phyloP scores from a whole-genome alignment of 306 rosid species.

The Pyrus betulifolia region DNA sequence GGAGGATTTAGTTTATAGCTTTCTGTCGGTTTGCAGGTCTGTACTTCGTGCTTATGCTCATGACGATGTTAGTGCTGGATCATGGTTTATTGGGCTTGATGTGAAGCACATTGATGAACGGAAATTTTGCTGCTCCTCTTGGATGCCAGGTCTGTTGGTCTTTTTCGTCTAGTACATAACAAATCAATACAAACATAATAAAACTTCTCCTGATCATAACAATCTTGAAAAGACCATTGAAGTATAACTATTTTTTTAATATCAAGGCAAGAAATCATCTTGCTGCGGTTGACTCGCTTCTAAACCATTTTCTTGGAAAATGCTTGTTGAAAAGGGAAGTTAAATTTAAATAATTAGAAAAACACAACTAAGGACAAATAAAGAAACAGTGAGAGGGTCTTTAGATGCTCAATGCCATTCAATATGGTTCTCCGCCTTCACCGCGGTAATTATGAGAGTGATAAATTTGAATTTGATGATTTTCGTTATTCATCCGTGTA shows the following conservation, averaged over 20 bases:
- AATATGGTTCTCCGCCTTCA: neutral
- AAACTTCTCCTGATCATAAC: neutral
- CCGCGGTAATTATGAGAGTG: neutral
- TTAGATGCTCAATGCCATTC: too few species aligned
- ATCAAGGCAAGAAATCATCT: neutral
- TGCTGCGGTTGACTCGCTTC: neutral
- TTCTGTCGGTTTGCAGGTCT: constrained; percentile 32
- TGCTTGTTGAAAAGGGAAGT: too few species aligned
- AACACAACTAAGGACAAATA: too few species aligned
- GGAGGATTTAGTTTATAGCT: constrained; percentile 9
- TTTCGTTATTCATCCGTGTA: neutral
- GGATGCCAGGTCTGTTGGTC: constrained; percentile 44
- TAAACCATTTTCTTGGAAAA: too few species aligned
- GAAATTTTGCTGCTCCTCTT: constrained; percentile 60
- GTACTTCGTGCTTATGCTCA: constrained; percentile 61
- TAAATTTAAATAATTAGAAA: too few species aligned
- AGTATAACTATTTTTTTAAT: neutral
- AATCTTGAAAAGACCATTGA: neutral
- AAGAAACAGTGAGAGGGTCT: too few species aligned
- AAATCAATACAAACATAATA: neutral
- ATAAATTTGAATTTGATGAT: neutral
- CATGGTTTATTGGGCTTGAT: constrained; percentile 76
- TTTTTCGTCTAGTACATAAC: neutral
- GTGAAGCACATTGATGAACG: constrained; percentile 44
- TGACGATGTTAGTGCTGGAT: constrained; percentile 60